Conservation (phyloP, 2,329 filamentous ascomycete genomes). For the Fusarium sp. region DNA sequence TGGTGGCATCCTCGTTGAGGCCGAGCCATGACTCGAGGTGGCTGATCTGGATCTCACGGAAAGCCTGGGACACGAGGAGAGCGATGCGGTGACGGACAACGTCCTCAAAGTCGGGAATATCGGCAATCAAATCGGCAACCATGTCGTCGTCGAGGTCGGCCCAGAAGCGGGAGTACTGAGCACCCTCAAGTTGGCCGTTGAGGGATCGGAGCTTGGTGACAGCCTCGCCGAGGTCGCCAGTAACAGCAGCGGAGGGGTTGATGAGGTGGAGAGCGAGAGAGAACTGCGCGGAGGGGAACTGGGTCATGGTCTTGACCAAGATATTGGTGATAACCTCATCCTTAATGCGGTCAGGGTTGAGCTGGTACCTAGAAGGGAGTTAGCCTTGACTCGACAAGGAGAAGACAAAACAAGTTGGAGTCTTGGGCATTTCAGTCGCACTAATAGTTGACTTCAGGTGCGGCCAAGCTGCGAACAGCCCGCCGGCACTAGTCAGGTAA, state of each 20-base stretch:
- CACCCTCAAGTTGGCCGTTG: conserved; percentile 87
- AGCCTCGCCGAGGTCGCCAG: conserved; percentile 85
- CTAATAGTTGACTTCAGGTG: conserved; percentile 78
- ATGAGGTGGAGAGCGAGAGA: conserved; percentile 93
- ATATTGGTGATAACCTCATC: conserved; percentile 99
- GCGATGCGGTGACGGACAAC: conserved; percentile 91
- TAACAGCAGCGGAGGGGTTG: conserved; percentile 75
- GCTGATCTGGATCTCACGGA: conserved; percentile 75
- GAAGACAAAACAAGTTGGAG: not conserved
- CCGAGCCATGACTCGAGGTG: conserved; percentile 82
- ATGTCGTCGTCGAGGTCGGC: conserved; percentile 92
- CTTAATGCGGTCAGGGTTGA: conserved; percentile 97
- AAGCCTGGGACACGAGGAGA: conserved; percentile 83
- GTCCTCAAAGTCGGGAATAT: conserved; percentile 95
- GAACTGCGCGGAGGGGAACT: conserved; percentile 97
- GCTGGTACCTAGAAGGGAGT: conserved; percentile 81
- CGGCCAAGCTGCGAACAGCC: conserved; percentile 54
- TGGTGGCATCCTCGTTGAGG: conserved; percentile 72
- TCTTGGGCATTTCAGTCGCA: conserved; percentile 72
- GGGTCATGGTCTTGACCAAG: conserved; percentile 96
- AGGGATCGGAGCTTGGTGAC: conserved; percentile 87
- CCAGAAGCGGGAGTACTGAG: conserved; percentile 95
- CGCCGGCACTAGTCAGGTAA: conserved; percentile 82
- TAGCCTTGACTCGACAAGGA: conserved; percentile 23
- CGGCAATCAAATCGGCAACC: conserved; percentile 94